Evolutionary conservation across 495 filamentous ascomycete species (phyloP).

Genomic region (Entonaema liquescens): DNA sequence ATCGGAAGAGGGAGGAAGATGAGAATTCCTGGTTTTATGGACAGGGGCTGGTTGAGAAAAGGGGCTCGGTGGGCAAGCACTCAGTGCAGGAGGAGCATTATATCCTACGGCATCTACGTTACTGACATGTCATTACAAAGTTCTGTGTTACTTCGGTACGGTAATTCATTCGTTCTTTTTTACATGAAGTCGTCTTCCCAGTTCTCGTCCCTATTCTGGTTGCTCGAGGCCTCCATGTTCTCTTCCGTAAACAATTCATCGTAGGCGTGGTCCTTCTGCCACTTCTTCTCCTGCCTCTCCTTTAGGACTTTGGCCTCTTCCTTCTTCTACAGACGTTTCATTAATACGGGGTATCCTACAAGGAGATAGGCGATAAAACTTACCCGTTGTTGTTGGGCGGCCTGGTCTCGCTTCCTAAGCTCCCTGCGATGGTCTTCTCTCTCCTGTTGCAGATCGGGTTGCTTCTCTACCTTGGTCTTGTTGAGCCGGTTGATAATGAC

Average conservation of each 20-base stretch:
- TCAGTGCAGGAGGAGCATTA: constrained; percentile 1
- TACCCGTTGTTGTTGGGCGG: constrained; percentile 70
- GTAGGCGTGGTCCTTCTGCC: constrained; percentile 93
- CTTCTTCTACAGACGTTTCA: constrained; percentile 63
- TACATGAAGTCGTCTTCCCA: constrained; percentile 82
- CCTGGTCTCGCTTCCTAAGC: constrained; percentile 74
- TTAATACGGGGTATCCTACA: neutral
- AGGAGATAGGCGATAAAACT: constrained; percentile 29
- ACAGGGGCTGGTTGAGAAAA: neutral
- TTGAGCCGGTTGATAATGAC: constrained; percentile 93
- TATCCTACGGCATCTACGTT: neutral
- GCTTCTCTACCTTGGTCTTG: constrained; percentile 90
- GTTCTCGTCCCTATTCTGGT: constrained; percentile 69
- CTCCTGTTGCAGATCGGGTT: constrained; percentile 80
- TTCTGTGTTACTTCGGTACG: constrained; percentile 8
- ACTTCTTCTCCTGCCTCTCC: constrained; percentile 87
- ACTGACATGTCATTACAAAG: neutral
- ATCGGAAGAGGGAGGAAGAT: too few species aligned
- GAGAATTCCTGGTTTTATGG: neutral
- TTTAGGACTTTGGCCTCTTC: constrained; percentile 80
- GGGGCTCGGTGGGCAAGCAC: neutral
- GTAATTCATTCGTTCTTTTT: constrained; percentile 26
- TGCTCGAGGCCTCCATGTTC: constrained; percentile 69
- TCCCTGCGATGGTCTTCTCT: constrained; percentile 77
- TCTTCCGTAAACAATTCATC: constrained; percentile 82